Conservation (phyloP, 2,329 filamentous ascomycete genomes). For the Aciculosporium take region DNA sequence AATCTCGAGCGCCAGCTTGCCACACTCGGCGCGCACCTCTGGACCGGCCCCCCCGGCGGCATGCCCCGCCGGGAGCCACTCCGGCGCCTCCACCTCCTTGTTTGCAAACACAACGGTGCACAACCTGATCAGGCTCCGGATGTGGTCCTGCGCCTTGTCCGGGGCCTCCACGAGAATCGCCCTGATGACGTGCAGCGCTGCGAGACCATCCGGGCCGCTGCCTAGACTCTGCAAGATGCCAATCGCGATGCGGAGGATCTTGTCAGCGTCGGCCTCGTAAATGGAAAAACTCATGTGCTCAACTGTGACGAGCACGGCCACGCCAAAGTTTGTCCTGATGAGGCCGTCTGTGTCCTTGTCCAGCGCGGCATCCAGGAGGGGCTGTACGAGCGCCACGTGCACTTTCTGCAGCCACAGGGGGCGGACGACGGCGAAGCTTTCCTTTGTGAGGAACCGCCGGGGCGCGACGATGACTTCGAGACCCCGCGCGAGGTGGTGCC, state of each 20-base stretch:
- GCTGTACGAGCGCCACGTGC: conserved; percentile 31
- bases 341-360: conserved; percentile 16
- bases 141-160: conserved; percentile 30
- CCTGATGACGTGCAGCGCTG: conserved; percentile 34
- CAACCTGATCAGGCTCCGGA: conserved; percentile 34
- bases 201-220: conserved; percentile 28
- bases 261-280: conserved; percentile 35
- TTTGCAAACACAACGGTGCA: conserved; percentile 25
- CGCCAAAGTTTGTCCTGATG: conserved; percentile 26
- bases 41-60: conserved; percentile 6
- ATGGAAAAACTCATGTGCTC: conserved; percentile 35
- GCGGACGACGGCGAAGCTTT: conserved; percentile 29
- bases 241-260: conserved; percentile 35
- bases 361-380: conserved; percentile 29
- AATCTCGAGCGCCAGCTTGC: conserved; percentile 33
- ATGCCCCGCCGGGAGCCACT: conserved; percentile 19
- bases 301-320: conserved; percentile 34
- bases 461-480: conserved; percentile 29
- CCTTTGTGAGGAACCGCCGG: conserved; percentile 23
- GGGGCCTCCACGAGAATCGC: conserved; percentile 32
- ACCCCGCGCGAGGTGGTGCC: conserved; percentile 26
- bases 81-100: conserved; percentile 12
- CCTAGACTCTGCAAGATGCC: conserved; percentile 29
- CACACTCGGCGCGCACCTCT: conserved; percentile 22
- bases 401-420: conserved; percentile 35